A percentile compares a stretch with the other conserved stretches of the same genome.
phyloP scores from a whole-genome alignment of 2,329 filamentous ascomycete species.

The Beauveria varroae region DNA sequence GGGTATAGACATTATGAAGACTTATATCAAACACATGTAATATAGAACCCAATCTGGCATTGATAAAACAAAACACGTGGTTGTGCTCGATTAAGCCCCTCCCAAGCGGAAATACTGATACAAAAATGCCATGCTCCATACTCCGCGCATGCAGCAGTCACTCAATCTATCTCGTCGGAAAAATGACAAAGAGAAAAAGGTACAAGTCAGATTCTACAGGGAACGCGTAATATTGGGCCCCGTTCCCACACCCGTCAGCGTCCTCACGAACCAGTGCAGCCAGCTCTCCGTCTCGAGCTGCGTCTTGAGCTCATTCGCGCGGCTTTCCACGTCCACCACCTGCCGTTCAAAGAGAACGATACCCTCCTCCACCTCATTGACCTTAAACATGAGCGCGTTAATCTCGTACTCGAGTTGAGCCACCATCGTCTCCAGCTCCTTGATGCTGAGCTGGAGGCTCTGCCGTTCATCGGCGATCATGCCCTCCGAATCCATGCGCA shows the following conservation, averaged over 20 bases:
- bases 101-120: neutral
- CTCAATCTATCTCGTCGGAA: neutral
- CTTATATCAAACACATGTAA: neutral
- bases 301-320: conserved; percentile 54
- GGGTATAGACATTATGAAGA: neutral
- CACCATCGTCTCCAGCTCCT: conserved; percentile 71
- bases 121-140: conserved; percentile 1
- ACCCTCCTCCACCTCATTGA: conserved; percentile 81
- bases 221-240: conserved; percentile 45
- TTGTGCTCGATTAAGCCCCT: neutral
- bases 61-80: neutral
- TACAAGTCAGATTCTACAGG: conserved; percentile 8
- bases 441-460: conserved; percentile 61
- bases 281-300: conserved; percentile 58
- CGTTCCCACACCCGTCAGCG: conserved; percentile 52
- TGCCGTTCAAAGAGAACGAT: conserved; percentile 73
- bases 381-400: conserved; percentile 66
- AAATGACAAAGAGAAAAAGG: neutral
- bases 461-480: conserved; percentile 62
- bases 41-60: neutral
- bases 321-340: conserved; percentile 61
- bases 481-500: conserved; percentile 61
- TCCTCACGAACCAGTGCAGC: conserved; percentile 56
- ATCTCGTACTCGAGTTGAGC: conserved; percentile 93
- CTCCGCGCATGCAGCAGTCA: conserved; percentile 1